Conservation (phyloP, 1,139 yeast genomes). For the Hyphopichia burtonii region DNA sequence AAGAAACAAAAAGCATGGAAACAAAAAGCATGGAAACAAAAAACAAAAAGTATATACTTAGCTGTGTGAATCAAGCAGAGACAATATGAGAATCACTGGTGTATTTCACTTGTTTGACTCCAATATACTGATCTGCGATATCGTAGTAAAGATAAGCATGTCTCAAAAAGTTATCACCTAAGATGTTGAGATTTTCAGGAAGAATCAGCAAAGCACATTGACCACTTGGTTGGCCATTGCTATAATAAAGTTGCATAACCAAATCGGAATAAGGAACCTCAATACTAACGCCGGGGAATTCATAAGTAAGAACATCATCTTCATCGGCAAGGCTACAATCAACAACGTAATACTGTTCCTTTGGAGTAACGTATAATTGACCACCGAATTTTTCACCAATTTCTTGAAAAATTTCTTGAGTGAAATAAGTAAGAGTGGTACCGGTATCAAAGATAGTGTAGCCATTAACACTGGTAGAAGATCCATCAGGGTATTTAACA, state of each 20-base stretch:
- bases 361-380: background rate
- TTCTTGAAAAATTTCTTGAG: slow-evolving; percentile 14
- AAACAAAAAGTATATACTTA: background rate
- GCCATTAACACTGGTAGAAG: slow-evolving; percentile 10
- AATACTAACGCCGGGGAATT: slow-evolving; percentile 31
- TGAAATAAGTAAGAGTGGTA: slow-evolving; percentile 28
- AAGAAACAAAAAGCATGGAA: background rate
- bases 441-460: slow-evolving; percentile 28
- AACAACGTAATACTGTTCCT: slow-evolving; percentile 10
- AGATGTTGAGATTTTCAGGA: slow-evolving; percentile 12
- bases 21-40: background rate
- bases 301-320: slow-evolving; percentile 15
- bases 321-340: slow-evolving; percentile 13
- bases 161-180: slow-evolving; percentile 41
- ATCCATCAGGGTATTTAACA: background rate
- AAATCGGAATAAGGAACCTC: slow-evolving; percentile 25
- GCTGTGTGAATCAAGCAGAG: background rate
- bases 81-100: slow-evolving; percentile 12
- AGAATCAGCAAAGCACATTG: slow-evolving; percentile 15
- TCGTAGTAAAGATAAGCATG: slow-evolving; percentile 36
- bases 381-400: slow-evolving; percentile 24
- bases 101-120: slow-evolving; percentile 37
- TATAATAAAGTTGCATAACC: slow-evolving; percentile 8
- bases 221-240: slow-evolving; percentile 9
- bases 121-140: slow-evolving; percentile 35